Evolutionary conservation across 192 early-diverging fungal species (phyloP).

Genomic region (Linnemannia zychae): DNA sequence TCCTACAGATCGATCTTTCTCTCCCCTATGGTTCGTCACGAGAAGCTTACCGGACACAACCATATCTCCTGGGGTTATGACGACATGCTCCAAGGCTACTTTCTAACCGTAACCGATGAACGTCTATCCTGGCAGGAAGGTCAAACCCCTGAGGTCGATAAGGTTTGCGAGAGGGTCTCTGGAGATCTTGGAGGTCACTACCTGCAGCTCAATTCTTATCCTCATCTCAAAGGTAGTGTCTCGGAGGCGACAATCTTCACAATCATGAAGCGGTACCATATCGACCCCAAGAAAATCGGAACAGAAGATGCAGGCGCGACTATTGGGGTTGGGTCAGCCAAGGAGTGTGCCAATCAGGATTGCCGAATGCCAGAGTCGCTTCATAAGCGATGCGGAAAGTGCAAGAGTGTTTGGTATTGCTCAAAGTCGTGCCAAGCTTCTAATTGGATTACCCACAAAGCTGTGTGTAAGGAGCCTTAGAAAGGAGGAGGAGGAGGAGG

Average conservation of each 20-base stretch:
- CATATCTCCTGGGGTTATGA: constrained; percentile 35
- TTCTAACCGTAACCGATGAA: constrained; percentile 18
- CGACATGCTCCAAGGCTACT: constrained; percentile 13
- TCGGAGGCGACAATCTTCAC: constrained; percentile 28
- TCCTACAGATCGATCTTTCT: too few species aligned
- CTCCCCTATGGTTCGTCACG: constrained; percentile 40
- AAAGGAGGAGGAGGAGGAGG: too few species aligned
- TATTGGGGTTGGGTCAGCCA: too few species aligned
- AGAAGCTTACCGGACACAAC: not conserved
- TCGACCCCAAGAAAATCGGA: constrained; percentile 8
- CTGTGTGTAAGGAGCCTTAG: not conserved
- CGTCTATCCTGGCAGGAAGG: constrained; percentile 16
- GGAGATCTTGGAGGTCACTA: constrained; percentile 6
- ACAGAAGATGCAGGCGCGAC: not conserved
- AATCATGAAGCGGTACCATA: constrained; percentile 35
- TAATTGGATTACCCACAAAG: constrained; percentile 7
- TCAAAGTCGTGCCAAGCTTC: not conserved
- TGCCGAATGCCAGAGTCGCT: not conserved
- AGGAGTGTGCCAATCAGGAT: not conserved
- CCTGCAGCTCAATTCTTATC: constrained; percentile 31
- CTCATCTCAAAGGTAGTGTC: constrained; percentile 2
- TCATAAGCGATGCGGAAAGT: not conserved
- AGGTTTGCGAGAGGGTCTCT: constrained; percentile 6
- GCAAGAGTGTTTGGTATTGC: constrained; percentile 14
- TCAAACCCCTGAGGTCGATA: constrained; percentile 1